phyloP scores from a whole-genome alignment of 2,329 filamentous ascomycete species.

The Ophiostoma sp. region DNA sequence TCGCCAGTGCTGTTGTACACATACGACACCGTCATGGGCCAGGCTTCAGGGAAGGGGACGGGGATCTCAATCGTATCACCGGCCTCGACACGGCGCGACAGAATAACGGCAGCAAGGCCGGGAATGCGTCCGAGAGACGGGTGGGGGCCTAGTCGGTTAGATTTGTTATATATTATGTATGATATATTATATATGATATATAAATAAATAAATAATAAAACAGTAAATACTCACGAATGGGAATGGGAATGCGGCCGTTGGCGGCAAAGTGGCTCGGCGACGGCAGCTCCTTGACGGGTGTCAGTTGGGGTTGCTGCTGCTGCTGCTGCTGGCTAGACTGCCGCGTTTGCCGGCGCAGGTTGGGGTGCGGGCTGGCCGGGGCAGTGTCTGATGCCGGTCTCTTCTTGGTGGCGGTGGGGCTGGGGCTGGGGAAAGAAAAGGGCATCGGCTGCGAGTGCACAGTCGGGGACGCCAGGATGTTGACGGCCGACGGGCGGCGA shows the following conservation, averaged over 20 bases:
- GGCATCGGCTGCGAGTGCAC: constrained; percentile 19
- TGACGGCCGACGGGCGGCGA: constrained; percentile 22
- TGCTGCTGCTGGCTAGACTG: constrained; percentile 18
- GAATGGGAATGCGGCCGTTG: constrained; percentile 35
- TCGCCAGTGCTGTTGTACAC: constrained; percentile 49
- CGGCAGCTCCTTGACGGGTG: background rate
- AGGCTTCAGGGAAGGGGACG: constrained; percentile 51
- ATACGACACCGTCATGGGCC: constrained; percentile 51
- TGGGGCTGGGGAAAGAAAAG: background rate
- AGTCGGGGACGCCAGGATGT: constrained; percentile 23
- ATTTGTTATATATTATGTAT: background rate
- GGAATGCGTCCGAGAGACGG: constrained; percentile 48
- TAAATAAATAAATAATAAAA: background rate
- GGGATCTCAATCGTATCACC: constrained; percentile 55
- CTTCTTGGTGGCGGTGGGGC: constrained; percentile 14
- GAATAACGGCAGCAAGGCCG: constrained; percentile 50
- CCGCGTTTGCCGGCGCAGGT: constrained; percentile 12
- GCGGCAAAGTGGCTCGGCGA: constrained; percentile 18
- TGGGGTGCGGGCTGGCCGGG: constrained; percentile 21
- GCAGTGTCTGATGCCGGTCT: constrained; percentile 20
- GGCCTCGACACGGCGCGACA: constrained; percentile 47
- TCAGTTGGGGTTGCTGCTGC: background rate
- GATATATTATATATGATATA: background rate
- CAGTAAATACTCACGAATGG: constrained; percentile 41
- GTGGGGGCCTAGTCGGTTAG: constrained; percentile 39